phyloP scores from a whole-genome alignment of 2,329 filamentous ascomycete species.

The Lasiodiplodia theobromae region DNA sequence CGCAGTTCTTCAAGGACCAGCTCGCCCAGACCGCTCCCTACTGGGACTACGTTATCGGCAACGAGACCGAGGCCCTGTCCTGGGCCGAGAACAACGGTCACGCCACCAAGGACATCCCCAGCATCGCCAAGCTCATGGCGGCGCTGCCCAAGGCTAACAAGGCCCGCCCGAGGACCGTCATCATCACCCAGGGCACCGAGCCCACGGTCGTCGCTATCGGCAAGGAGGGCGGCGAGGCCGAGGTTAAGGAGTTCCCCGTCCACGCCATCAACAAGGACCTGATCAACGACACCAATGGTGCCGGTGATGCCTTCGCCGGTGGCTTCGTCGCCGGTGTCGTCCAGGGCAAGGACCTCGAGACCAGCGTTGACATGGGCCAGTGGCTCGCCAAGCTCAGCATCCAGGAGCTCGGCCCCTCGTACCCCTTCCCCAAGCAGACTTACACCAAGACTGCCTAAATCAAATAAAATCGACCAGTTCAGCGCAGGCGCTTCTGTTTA shows the following conservation, averaged over 20 bases:
- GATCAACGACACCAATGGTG: constrained; percentile 97
- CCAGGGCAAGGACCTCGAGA: constrained; percentile 79
- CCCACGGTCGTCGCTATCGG: constrained; percentile 82
- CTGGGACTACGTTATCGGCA: constrained; percentile 96
- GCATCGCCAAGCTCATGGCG: constrained; percentile 85
- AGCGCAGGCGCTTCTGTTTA: constrained; percentile 48
- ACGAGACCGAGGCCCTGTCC: constrained; percentile 90
- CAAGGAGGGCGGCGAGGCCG: constrained; percentile 69
- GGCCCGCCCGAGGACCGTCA: constrained; percentile 81
- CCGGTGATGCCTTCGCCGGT: constrained; percentile 95
- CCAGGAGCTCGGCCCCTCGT: constrained; percentile 81
- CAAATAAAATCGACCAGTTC: constrained; percentile 29
- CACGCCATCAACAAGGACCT: constrained; percentile 76
- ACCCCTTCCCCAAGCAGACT: constrained; percentile 50
- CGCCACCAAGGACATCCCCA: constrained; percentile 75
- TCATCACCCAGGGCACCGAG: constrained; percentile 93
- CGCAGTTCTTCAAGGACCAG: constrained; percentile 96
- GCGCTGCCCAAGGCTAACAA: constrained; percentile 91
- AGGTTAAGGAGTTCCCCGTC: constrained; percentile 80
- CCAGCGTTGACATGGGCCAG: constrained; percentile 88
- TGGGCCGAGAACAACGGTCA: constrained; percentile 85
- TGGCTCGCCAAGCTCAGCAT: constrained; percentile 96
- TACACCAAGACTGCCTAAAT: constrained; percentile 38
- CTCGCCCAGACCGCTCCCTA: constrained; percentile 86
- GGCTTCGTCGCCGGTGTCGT: constrained; percentile 91